phyloP scores from a whole-genome alignment of 2,329 filamentous ascomycete species.

The Daldinia sp. region DNA sequence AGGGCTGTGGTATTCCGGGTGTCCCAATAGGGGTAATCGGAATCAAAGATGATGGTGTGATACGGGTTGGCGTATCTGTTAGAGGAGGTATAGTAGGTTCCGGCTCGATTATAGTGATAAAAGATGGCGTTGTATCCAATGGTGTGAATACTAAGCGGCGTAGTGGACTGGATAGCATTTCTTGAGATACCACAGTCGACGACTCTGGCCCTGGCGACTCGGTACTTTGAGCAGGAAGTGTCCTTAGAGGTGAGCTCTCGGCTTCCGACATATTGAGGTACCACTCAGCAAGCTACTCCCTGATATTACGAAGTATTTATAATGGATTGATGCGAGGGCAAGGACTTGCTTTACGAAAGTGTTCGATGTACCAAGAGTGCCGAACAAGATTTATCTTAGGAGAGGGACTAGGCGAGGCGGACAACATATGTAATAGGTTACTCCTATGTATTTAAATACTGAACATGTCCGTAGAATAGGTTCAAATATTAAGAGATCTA shows the following conservation, averaged over 20 bases:
- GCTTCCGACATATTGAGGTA: neutral
- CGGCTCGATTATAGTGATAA: neutral
- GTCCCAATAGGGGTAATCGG: neutral
- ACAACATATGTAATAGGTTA: neutral
- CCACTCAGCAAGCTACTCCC: neutral
- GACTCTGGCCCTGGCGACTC: neutral
- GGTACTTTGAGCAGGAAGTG: neutral
- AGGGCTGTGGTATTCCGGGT: neutral
- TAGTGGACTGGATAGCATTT: neutral
- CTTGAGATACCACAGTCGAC: neutral
- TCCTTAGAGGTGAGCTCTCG: neutral
- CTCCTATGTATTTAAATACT: neutral
- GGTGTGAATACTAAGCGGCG: neutral
- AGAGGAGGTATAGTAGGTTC: neutral
- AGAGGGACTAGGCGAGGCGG: neutral
- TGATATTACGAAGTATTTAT: neutral
- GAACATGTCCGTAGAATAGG: neutral
- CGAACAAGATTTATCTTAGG: neutral
- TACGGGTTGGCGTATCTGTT: neutral
- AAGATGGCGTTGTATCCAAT: neutral
- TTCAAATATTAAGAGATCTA: neutral
- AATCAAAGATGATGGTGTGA: neutral
- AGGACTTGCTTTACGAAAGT: neutral
- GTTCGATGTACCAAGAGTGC: neutral
- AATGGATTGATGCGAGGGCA: no score